phyloP scores from a whole-genome alignment of 2,329 filamentous ascomycete genomes.

The Cercospora canescens region DNA sequence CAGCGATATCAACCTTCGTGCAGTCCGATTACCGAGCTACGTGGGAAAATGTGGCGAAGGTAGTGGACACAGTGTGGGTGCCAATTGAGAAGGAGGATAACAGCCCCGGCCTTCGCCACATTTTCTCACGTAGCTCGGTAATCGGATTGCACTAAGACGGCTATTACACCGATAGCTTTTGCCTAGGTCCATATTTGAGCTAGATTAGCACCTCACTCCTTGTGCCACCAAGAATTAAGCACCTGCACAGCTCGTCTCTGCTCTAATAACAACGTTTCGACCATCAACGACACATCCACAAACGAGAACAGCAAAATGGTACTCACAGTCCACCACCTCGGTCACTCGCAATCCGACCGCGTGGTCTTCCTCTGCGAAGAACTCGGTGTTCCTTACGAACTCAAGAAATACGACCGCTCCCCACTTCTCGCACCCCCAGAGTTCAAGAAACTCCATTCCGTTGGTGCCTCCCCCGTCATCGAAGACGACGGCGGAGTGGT shows the following conservation, averaged over 20 bases:
- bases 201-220: neutral
- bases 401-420: slow-evolving; percentile 49
- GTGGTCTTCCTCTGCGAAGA: slow-evolving; percentile 67
- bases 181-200: neutral
- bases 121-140: neutral
- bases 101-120: neutral
- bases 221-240: neutral
- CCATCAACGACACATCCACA: neutral
- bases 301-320: slow-evolving; percentile 31
- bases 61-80: too few relatives aligned
- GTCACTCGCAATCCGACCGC: slow-evolving; percentile 62
- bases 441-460: slow-evolving; percentile 39
- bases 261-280: neutral
- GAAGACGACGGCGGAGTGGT: slow-evolving; percentile 48
- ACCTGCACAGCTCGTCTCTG: neutral
- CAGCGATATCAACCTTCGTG: too few relatives aligned
- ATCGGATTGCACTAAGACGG: neutral
- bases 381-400: slow-evolving; percentile 56
- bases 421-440: slow-evolving; percentile 40
- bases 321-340: slow-evolving; percentile 40
- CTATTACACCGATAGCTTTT: neutral
- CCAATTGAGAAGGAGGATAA: too few relatives aligned
- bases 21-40: neutral
- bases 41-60: neutral
- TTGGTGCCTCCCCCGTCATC: slow-evolving; percentile 61